These are phyloP conservation scores for Pythium apleroticum DNA, from an alignment of 352 stramenopile species.

Conservation along the genomic window DNA sequence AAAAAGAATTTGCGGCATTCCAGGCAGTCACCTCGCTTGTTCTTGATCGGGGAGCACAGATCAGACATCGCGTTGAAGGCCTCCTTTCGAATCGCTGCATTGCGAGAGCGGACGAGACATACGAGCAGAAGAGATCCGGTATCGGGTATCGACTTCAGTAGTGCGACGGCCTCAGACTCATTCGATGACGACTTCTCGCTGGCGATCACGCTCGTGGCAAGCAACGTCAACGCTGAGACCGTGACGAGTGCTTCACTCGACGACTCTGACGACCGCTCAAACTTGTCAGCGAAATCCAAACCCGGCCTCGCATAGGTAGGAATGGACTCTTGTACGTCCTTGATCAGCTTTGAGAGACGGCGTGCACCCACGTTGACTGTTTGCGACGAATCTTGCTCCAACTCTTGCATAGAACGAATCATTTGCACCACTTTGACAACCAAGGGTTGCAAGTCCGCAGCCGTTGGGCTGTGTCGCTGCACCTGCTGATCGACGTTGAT, in stretches of 20 bases:
- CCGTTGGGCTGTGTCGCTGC: conserved; percentile 20
- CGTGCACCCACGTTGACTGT: neutral
- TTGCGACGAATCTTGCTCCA: neutral
- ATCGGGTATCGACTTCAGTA: conserved; percentile 16
- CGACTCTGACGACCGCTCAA: neutral
- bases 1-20: conserved; percentile 26
- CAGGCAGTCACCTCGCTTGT: conserved; percentile 52
- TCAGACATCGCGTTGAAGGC: conserved; percentile 16
- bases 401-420: neutral
- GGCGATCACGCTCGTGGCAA: conserved; percentile 7
- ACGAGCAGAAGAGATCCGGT: conserved; percentile 18
- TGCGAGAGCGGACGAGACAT: conserved; percentile 14
- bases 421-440: conserved; percentile 1
- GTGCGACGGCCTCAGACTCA: neutral
- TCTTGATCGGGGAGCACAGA: conserved; percentile 27
- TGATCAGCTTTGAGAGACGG: neutral
- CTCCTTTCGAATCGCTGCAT: conserved; percentile 17
- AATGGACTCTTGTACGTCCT: neutral
- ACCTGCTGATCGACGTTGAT: conserved; percentile 41
- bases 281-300: neutral
- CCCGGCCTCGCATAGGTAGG: neutral
- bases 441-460: neutral
- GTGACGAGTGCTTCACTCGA: conserved; percentile 18
- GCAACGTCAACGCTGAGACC: conserved; percentile 29
- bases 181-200: neutral